phyloP scores from a whole-genome alignment of 148 eudicot species.

The Vaccinium vitisidaea region DNA sequence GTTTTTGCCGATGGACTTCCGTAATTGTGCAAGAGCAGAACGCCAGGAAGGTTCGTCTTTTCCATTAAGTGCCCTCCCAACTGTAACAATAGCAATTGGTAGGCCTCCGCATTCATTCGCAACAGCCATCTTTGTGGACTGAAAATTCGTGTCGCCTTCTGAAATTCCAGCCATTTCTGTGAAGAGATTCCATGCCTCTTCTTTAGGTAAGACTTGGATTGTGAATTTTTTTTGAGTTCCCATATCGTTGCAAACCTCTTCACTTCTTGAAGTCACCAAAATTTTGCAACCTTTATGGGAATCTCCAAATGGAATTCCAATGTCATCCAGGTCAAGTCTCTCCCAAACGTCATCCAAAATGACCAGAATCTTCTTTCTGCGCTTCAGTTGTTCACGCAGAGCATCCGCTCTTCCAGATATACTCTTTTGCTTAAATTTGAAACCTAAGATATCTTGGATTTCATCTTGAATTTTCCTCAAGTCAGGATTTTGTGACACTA shows the following conservation, averaged over 20 bases:
- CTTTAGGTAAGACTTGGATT: not conserved
- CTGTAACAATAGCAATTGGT: constrained; percentile 8
- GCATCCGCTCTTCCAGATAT: not conserved
- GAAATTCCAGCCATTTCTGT: constrained; percentile 27
- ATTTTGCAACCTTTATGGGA: too few relatives aligned
- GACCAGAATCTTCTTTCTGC: too few relatives aligned
- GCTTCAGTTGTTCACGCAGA: not conserved
- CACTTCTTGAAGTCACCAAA: not conserved
- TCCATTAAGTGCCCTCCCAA: not conserved
- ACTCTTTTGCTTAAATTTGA: not conserved
- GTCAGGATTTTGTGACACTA: not conserved
- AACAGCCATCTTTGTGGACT: not conserved
- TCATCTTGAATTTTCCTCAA: too few relatives aligned
- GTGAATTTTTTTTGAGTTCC: not conserved
- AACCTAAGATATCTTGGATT: not conserved
- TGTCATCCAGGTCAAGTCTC: too few relatives aligned
- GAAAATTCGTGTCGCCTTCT: not conserved
- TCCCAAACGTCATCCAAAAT: too few relatives aligned
- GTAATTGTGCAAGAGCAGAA: not conserved
- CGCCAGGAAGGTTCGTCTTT: not conserved
- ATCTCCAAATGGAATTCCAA: too few relatives aligned
- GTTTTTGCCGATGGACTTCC: not conserved
- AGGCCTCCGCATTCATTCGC: constrained; percentile 17
- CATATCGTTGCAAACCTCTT: not conserved
- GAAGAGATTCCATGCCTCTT: constrained; percentile 28